Base-by-base conservation (phyloP, 1,284 basidiomycete genomes). In the Leucoagaricus sp. region DNA sequence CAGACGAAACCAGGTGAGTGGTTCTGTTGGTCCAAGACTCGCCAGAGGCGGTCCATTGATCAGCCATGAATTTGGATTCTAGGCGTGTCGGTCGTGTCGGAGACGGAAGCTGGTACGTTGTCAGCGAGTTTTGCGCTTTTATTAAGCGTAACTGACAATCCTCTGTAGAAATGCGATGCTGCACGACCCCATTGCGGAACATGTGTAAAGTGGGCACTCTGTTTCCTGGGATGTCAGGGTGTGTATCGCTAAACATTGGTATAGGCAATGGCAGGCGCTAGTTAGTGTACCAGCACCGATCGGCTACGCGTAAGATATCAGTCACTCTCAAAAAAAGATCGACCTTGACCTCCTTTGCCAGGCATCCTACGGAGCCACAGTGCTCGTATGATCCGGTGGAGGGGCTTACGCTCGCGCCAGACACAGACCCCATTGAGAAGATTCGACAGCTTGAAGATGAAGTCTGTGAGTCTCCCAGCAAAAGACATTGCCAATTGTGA, bases 321-420 rank as follows among this genome's bases (percentile, higher is more conserved):
- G 41, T 29, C 26, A 44, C 53, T 53, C 45, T 42, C 15, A 25
- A 42, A 31, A 17, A 17, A 19, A 15, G 8, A 19, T 55, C 51
- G 58, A 19, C 28, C 45, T 54, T 31, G 51, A 57, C 36, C 36
- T 23, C 54, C 44, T 10, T 46, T 48, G 58, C n/a, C 63, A 92
- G 90, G 29, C 89, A 93, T 71, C 91, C 91, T 13, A 76, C 80
- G 12, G 89, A 91, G 68, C 90, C 90, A 2, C 85, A 87, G 65
- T 93, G 90, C 65, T 83, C 82, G 7, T 93, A 93, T 67, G 90
- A 93, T 70, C 91, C 90, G 1, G 85, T 91, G 15, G 91, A 93
- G 67, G 90, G 90, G 15, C 71, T 92, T 38, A 78, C 83, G 12
- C 80, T 91, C 34, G 84, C 87, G 23, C 82, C 88, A 52, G 87